Evolutionary conservation across 1,284 basidiomycete genomes (phyloP), one percentile per base, ranked within the genome.

Genomic region (Ustilago shanxiensis): DNA sequence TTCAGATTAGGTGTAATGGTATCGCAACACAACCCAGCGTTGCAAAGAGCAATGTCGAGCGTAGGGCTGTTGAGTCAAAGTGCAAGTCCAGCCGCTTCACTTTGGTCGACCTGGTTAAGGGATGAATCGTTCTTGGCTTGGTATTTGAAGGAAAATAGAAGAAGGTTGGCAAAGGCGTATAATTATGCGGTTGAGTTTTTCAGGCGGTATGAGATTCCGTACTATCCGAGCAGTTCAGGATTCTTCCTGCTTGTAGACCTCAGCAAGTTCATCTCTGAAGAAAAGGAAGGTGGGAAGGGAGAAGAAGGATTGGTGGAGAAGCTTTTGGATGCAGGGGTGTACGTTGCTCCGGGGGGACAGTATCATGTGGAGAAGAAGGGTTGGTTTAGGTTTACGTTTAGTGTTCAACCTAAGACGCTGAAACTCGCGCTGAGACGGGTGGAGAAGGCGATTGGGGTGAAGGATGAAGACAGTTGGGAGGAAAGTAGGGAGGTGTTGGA

Each of bases 381-480:
- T 8, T 79, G 63, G 66, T 82, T 73, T 37, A 56, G 80, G 22
- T 64, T 80, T 20, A 80, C 80, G n/a, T 83, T 81, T 37, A 75
- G 62, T 5, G 51, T 77, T 35, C 52, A 68, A 8, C 75, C 79
- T 1, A 20, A 54, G 5, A 69, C 80, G 44, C 59, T 83, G n/a
- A 62, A 62, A 50, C 39, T 66, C 29, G 77, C 78, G 1, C 66
- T 83, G 31, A 18, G 24, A 0, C 45, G 81, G 18, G 33, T 76
- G 13, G 80, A 82, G 24, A 28, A 35, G 9, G 73, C 68, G 16
- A 55, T 82, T 24, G 59, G 71, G 4, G 61, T 81, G 14, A 18
- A 60, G 14, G 56, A 41, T 24, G 28, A 51, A 13, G 41, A 63
- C 10, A 61, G 65, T 14, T 79, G 59, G 18, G 71, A 65, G 26